Conservation (phyloP, 805 yeast species). For the Saccharomycopsis fermentans region DNA sequence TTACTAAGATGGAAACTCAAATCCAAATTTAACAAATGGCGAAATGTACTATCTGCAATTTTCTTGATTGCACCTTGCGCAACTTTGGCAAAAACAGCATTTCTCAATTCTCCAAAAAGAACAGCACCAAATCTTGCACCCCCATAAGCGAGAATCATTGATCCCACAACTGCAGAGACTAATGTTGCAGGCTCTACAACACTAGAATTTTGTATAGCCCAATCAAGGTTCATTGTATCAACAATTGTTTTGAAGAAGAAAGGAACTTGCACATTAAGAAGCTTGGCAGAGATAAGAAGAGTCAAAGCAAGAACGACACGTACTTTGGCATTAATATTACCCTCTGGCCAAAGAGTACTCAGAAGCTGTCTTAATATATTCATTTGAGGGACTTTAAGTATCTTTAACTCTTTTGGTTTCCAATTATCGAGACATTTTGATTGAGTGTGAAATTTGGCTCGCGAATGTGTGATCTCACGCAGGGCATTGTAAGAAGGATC, state of each 20-base stretch:
- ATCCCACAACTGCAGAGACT: conserved; percentile 54
- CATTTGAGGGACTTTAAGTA: conserved; percentile 27
- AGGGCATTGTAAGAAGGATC: no score
- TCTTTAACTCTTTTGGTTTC: neutral
- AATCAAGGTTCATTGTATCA: conserved; percentile 88
- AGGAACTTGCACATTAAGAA: conserved; percentile 91
- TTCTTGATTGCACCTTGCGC: conserved; percentile 89
- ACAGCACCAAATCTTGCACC: conserved; percentile 92
- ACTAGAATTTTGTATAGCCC: conserved; percentile 29
- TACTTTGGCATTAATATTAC: conserved; percentile 51
- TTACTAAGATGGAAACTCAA: conserved; percentile 79
- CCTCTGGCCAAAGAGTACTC: conserved; percentile 74
- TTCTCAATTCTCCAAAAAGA: conserved; percentile 85
- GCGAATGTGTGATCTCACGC: neutral
- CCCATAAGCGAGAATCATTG: conserved; percentile 77
- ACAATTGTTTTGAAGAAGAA: conserved; percentile 83
- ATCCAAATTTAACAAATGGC: conserved; percentile 74
- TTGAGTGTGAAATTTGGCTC: neutral
- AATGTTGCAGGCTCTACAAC: conserved; percentile 44
- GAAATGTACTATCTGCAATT: conserved; percentile 82
- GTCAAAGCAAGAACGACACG: conserved; percentile 71
- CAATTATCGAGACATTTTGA: neutral
- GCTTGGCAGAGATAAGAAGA: conserved; percentile 67
- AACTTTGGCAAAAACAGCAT: conserved; percentile 91
- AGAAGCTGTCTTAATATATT: conserved; percentile 53